Percentiles rank a stretch among this genome's conserved stretches.
These are phyloP conservation scores for Cydonia oblonga DNA, from an alignment of 331 rosid species.

Conservation along the genomic window DNA sequence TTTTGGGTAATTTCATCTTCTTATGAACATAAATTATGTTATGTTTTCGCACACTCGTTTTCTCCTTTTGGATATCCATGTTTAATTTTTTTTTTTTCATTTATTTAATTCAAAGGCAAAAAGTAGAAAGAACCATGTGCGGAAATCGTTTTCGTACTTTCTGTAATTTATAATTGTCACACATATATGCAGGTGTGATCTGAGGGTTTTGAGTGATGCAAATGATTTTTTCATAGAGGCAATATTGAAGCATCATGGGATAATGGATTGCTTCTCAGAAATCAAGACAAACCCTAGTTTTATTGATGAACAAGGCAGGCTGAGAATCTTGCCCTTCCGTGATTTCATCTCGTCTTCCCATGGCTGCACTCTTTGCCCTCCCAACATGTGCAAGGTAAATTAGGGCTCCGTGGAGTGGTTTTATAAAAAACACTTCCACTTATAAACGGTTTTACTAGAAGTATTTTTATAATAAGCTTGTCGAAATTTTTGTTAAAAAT, in stretches of 20 bases:
- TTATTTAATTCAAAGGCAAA: not conserved
- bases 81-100: no score
- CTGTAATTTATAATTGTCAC: not conserved
- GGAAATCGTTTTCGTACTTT: not conserved
- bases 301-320: conserved; percentile 41
- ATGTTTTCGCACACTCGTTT: not conserved
- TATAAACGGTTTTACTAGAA: no score
- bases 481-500: no score
- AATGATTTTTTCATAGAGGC: conserved; percentile 52
- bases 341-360: conserved; percentile 46
- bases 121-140: no score
- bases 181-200: conserved; percentile 41
- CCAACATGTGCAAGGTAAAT: conserved; percentile 73
- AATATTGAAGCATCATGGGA: conserved; percentile 44
- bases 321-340: conserved; percentile 43
- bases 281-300: conserved; percentile 51
- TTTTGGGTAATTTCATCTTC: conserved; percentile 30
- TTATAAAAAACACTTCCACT: not conserved
- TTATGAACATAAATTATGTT: not conserved
- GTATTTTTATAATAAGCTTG: not conserved
- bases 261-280: conserved; percentile 41
- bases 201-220: conserved; percentile 64
- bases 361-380: conserved; percentile 48
- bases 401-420: not conserved
- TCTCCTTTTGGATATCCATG: not conserved